These are phyloP conservation scores for Calcarisporium arbuscula DNA, from an alignment of 2,329 filamentous ascomycete species.

Conservation along the genomic window DNA sequence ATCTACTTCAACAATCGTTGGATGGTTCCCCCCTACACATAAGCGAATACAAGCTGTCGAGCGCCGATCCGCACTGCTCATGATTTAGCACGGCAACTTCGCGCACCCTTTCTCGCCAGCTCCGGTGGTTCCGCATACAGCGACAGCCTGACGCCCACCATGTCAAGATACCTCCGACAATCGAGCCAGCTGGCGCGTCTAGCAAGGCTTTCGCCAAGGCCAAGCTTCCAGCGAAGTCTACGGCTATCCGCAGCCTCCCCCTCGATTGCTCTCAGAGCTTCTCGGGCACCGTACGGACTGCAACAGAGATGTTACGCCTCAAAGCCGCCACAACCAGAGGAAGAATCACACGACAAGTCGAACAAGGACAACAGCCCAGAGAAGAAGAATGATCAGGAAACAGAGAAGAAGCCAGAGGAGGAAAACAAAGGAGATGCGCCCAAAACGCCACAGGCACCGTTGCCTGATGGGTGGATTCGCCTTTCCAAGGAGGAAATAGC, in stretches of 20 bases:
- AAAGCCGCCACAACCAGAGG: conserved; percentile 31
- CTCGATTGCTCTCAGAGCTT: conserved; percentile 27
- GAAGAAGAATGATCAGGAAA: conserved; percentile 14
- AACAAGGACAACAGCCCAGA: conserved; percentile 19
- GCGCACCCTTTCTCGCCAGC: conserved; percentile 14
- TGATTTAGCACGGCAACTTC: conserved; percentile 23
- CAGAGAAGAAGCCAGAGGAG: conserved; percentile 11
- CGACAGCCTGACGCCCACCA: conserved; percentile 32
- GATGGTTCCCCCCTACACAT: no score
- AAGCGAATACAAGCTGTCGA: conserved; percentile 11
- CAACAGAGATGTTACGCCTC: conserved; percentile 31
- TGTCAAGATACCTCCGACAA: conserved; percentile 62
- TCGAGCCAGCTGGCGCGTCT: conserved; percentile 60
- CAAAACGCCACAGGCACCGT: conserved; percentile 22
- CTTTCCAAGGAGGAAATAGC: conserved; percentile 40
- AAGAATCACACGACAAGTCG: conserved; percentile 18
- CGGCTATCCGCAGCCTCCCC: conserved; percentile 25
- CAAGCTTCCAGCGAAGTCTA: conserved; percentile 40
- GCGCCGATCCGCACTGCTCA: conserved; percentile 20
- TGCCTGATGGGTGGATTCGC: conserved; percentile 41
- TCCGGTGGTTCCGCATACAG: conserved; percentile 28
- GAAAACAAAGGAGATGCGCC: conserved; percentile 16
- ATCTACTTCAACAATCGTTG: no score
- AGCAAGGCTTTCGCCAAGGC: conserved; percentile 49
- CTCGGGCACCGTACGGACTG: conserved; percentile 26